Percentiles rank a stretch among this genome's conserved stretches.
Evolutionary conservation across 495 filamentous ascomycete species (phyloP).

Genomic region (Neurospora sp.): DNA sequence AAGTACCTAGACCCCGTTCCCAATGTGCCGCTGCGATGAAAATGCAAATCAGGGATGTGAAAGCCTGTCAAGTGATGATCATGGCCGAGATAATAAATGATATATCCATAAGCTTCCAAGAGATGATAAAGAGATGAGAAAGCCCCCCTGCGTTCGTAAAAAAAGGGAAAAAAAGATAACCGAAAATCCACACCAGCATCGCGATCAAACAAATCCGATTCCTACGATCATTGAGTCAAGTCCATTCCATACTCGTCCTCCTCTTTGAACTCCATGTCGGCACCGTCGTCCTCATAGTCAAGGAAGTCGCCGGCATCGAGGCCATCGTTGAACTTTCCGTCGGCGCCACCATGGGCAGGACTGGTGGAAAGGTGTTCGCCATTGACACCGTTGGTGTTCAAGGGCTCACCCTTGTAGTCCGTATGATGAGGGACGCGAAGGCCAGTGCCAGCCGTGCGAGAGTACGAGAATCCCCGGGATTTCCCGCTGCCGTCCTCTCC

Average conservation of each 20-base stretch:
- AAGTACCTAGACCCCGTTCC: neutral
- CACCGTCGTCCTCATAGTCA: constrained; percentile 55
- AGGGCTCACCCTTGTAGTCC: constrained; percentile 72
- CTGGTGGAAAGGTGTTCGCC: constrained; percentile 44
- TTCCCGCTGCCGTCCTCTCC: constrained; percentile 47
- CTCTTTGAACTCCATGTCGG: constrained; percentile 67
- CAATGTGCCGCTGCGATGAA: neutral
- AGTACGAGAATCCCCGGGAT: constrained; percentile 55
- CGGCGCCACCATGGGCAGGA: constrained; percentile 55
- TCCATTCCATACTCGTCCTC: constrained; percentile 89
- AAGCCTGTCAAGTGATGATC: neutral
- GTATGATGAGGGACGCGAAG: constrained; percentile 89
- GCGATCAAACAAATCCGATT: neutral
- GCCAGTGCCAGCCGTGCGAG: constrained; percentile 70
- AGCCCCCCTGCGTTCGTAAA: constrained; percentile 4
- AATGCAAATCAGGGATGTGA: constrained; percentile 2
- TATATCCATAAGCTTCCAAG: neutral
- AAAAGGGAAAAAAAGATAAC: constrained; percentile 1
- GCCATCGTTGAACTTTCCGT: constrained; percentile 44
- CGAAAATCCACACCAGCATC: neutral
- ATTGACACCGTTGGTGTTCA: constrained; percentile 36
- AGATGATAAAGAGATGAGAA: constrained; percentile 19
- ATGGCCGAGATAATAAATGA: neutral
- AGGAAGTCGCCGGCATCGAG: constrained; percentile 56
- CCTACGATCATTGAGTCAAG: constrained; percentile 21